phyloP scores from a whole-genome alignment of 2,329 filamentous ascomycete species.

The Pseudogymnoascus sp. region DNA sequence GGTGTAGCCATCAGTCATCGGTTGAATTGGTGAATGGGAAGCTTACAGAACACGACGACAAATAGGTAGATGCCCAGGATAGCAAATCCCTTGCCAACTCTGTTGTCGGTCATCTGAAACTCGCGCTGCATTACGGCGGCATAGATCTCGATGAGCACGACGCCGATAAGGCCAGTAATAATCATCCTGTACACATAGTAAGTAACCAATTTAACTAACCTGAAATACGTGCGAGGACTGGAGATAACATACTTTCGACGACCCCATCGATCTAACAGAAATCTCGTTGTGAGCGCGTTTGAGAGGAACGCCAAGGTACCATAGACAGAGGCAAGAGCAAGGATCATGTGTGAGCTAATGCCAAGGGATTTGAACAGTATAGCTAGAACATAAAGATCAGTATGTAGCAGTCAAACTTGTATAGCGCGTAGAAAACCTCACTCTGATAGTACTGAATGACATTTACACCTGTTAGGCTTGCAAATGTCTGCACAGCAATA shows the following conservation, averaged over 20 bases:
- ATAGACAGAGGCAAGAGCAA: no score
- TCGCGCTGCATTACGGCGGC: slow-evolving; percentile 49
- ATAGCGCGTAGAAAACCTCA: no score
- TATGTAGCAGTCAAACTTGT: no score
- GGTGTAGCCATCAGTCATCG: neutral
- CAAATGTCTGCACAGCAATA: no score
- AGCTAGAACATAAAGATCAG: no score
- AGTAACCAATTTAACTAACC: neutral
- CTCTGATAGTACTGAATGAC: no score
- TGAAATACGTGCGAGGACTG: neutral
- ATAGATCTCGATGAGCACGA: slow-evolving; percentile 51
- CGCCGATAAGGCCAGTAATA: slow-evolving; percentile 41
- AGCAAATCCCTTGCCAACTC: slow-evolving; percentile 50
- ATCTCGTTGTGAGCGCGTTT: slow-evolving; percentile 44
- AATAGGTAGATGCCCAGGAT: slow-evolving; percentile 53
- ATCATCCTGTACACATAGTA: slow-evolving; percentile 38
- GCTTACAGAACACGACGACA: slow-evolving; percentile 45
- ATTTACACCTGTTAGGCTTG: no score
- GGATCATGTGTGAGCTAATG: no score
- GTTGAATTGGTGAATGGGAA: neutral
- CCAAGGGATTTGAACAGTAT: no score
- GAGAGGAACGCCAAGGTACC: slow-evolving; percentile 33
- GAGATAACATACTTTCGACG: slow-evolving; percentile 38
- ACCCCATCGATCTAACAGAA: slow-evolving; percentile 49
- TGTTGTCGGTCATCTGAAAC: slow-evolving; percentile 48